These are phyloP conservation scores for Tephrocybe sp. DNA, from an alignment of 768 basidiomycete genomes.

Conservation along the genomic window DNA sequence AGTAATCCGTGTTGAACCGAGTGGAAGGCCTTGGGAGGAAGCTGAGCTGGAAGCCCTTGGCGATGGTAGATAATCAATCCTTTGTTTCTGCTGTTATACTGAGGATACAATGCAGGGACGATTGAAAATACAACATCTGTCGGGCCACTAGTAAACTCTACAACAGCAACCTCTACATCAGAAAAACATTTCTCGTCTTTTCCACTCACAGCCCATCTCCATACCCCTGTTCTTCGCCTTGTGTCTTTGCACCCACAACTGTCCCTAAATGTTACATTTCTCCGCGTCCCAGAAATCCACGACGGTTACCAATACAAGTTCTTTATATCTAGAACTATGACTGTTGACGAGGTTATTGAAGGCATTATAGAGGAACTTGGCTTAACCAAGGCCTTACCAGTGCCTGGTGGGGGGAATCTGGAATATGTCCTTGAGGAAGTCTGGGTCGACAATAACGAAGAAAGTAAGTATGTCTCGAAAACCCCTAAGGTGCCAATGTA, in stretches of 20 bases:
- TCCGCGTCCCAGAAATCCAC: constrained; percentile 73
- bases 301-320: constrained; percentile 67
- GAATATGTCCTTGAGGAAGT: constrained; percentile 76
- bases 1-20: constrained; percentile 51
- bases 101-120: constrained; percentile 37
- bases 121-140: constrained; percentile 42
- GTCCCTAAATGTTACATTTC: constrained; percentile 50
- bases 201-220: constrained; percentile 64
- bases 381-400: constrained; percentile 58
- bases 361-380: constrained; percentile 62
- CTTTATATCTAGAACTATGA: constrained; percentile 59
- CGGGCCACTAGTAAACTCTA: constrained; percentile 48
- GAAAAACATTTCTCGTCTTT: constrained; percentile 68
- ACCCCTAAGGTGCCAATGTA: constrained; percentile 1
- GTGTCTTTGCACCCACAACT: constrained; percentile 67
- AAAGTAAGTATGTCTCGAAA: constrained; percentile 41
- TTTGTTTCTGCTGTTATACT: background rate
- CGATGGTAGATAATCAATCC: constrained; percentile 42
- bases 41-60: constrained; percentile 62
- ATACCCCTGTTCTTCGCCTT: constrained; percentile 63
- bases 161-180: constrained; percentile 28
- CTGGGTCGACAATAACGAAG: constrained; percentile 47
- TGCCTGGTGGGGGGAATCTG: constrained; percentile 64
- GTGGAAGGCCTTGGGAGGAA: constrained; percentile 69
- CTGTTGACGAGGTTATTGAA: constrained; percentile 53